Evolutionary conservation across 441 rosid genomes (phyloP).

Genomic region (Brassica hybrid): DNA sequence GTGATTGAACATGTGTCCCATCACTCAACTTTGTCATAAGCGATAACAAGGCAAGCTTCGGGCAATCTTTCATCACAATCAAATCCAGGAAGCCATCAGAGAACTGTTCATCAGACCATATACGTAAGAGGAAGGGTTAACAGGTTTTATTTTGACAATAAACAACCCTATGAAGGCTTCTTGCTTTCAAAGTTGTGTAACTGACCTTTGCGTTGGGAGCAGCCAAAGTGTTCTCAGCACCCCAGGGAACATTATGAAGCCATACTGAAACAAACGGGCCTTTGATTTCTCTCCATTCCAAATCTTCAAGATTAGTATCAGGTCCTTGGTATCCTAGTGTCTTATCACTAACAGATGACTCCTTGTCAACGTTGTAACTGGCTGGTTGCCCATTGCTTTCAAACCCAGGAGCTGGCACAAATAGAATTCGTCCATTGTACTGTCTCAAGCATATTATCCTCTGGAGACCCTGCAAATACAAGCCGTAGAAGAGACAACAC

Average conservation of each 20-base stretch:
- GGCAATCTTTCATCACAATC: constrained; percentile 65
- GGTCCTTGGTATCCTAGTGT: constrained; percentile 68
- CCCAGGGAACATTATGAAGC: constrained; percentile 60
- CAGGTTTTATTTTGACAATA: background rate
- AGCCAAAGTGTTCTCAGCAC: no score
- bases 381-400: constrained; percentile 74
- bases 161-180: background rate
- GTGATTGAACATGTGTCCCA: constrained; percentile 79
- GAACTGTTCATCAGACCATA: constrained; percentile 52
- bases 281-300: constrained; percentile 73
- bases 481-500: background rate
- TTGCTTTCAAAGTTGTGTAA: background rate
- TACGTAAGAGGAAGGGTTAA: background rate
- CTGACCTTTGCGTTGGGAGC: constrained; percentile 19
- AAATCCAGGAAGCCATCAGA: constrained; percentile 91
- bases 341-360: constrained; percentile 39
- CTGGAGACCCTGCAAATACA: constrained; percentile 65
- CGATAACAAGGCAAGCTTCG: constrained; percentile 64
- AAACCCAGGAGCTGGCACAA: constrained; percentile 92
- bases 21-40: constrained; percentile 59
- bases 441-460: constrained; percentile 68
- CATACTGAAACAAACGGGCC: constrained; percentile 96
- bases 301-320: constrained; percentile 50
- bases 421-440: constrained; percentile 69
- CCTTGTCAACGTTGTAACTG: constrained; percentile 46